Conservation (phyloP, 768 basidiomycete genomes). For the Suillus subluteus region DNA sequence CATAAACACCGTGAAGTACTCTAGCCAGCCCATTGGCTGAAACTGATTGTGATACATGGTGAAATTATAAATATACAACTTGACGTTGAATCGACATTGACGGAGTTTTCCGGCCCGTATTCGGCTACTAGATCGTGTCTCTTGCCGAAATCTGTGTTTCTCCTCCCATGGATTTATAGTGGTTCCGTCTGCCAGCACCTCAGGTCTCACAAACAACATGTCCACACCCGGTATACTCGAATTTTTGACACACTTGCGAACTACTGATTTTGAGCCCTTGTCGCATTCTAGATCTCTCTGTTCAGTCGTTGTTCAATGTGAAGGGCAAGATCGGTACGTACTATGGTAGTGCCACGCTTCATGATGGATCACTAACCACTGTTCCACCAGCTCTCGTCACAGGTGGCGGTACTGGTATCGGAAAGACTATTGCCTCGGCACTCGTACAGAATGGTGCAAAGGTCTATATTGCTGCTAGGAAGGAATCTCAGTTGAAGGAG, state of each 20-base stretch:
- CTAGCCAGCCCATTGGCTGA: too few species aligned
- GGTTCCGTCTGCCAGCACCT: background rate
- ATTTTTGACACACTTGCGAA: background rate
- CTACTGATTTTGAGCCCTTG: background rate
- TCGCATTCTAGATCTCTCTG: conserved; percentile 49
- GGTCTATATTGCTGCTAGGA: conserved; percentile 89
- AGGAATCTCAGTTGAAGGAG: conserved; percentile 77
- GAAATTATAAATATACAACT: too few species aligned
- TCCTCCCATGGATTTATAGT: background rate
- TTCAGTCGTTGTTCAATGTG: conserved; percentile 63
- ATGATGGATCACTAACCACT: conserved; percentile 1
- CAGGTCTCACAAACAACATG: background rate
- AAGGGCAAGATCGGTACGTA: conserved; percentile 67
- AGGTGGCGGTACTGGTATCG: conserved; percentile 84
- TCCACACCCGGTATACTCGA: background rate
- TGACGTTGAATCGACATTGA: too few species aligned
- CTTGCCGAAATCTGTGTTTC: background rate
- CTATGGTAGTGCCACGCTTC: background rate
- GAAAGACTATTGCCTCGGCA: conserved; percentile 81
- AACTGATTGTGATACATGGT: too few species aligned
- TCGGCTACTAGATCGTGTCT: background rate
- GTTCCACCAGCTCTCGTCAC: conserved; percentile 69
- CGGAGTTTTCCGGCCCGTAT: background rate
- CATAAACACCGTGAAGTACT: too few species aligned
- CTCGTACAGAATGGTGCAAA: conserved; percentile 86